These are phyloP conservation scores for Ustilaginoidea virens DNA, from an alignment of 2,329 filamentous ascomycete species.

Conservation along the genomic window DNA sequence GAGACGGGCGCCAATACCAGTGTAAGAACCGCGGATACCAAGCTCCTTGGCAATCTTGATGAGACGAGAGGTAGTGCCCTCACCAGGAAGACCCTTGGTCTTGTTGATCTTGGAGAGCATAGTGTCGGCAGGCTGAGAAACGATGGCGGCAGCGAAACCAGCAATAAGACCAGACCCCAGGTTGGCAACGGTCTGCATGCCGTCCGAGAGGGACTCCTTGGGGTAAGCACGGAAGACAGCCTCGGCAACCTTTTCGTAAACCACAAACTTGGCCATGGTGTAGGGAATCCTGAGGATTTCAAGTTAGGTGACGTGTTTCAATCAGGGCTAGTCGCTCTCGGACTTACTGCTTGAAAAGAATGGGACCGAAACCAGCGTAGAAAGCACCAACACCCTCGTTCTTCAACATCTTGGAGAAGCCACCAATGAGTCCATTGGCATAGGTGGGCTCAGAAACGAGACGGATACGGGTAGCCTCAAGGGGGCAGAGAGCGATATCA, in stretches of 20 bases:
- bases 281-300: conserved; percentile 54
- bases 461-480: conserved; percentile 87
- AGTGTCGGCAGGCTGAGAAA: conserved; percentile 84
- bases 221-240: conserved; percentile 51
- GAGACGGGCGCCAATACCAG: conserved; percentile 61
- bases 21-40: conserved; percentile 61
- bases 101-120: conserved; percentile 97
- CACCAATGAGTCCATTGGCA: conserved; percentile 62
- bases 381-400: conserved; percentile 73
- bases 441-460: conserved; percentile 80
- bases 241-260: conserved; percentile 80
- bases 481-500: conserved; percentile 75
- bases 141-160: conserved; percentile 71
- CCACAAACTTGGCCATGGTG: conserved; percentile 92
- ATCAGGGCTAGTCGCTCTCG: background rate
- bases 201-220: conserved; percentile 53
- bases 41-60: conserved; percentile 84
- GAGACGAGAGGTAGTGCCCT: conserved; percentile 65
- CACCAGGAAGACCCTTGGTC: conserved; percentile 74
- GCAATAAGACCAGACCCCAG: conserved; percentile 39
- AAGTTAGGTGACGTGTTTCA: background rate
- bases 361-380: conserved; percentile 83
- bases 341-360: conserved; percentile 44
- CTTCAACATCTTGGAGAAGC: conserved; percentile 71
- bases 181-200: conserved; percentile 67